Evolutionary conservation across 2,329 filamentous ascomycete genomes (phyloP).

Genomic region (Capronia americana): DNA sequence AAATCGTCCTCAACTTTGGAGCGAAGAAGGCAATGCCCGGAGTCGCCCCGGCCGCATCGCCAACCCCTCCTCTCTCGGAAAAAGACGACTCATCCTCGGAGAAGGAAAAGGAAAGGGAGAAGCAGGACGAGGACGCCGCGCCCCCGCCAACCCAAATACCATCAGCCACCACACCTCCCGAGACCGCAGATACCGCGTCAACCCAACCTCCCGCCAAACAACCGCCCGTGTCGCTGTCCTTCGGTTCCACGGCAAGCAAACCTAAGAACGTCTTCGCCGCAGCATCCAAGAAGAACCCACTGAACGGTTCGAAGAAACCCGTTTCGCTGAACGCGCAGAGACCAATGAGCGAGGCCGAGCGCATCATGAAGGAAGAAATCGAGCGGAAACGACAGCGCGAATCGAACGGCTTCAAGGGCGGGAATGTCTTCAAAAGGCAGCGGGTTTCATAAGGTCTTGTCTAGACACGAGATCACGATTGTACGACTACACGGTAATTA

Average conservation of each 20-base stretch:
- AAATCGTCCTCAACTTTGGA: slow-evolving; percentile 74
- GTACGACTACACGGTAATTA: background rate
- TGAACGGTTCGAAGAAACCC: slow-evolving; percentile 70
- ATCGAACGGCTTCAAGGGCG: slow-evolving; percentile 21
- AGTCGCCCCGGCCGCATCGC: slow-evolving; percentile 31
- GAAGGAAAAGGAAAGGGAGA: slow-evolving; percentile 37
- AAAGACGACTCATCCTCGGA: slow-evolving; percentile 30
- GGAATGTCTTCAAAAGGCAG: slow-evolving; percentile 37
- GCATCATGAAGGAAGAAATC: slow-evolving; percentile 86
- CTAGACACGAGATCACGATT: background rate
- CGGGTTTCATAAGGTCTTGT: slow-evolving; percentile 25
- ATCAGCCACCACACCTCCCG: slow-evolving; percentile 40
- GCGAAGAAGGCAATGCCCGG: slow-evolving; percentile 41
- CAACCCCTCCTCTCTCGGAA: slow-evolving; percentile 39
- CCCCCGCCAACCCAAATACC: slow-evolving; percentile 24
- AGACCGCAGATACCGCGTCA: background rate
- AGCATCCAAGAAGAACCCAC: slow-evolving; percentile 69
- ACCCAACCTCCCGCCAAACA: slow-evolving; percentile 34
- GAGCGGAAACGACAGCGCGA: slow-evolving; percentile 67
- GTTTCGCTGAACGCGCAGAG: slow-evolving; percentile 71
- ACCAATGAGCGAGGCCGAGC: slow-evolving; percentile 80
- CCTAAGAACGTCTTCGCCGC: slow-evolving; percentile 77
- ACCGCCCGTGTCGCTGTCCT: slow-evolving; percentile 66
- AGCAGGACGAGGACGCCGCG: background rate
- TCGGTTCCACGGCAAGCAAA: slow-evolving; percentile 61